phyloP scores from a whole-genome alignment of 768 basidiomycete species.

The Pholiota microspora region DNA sequence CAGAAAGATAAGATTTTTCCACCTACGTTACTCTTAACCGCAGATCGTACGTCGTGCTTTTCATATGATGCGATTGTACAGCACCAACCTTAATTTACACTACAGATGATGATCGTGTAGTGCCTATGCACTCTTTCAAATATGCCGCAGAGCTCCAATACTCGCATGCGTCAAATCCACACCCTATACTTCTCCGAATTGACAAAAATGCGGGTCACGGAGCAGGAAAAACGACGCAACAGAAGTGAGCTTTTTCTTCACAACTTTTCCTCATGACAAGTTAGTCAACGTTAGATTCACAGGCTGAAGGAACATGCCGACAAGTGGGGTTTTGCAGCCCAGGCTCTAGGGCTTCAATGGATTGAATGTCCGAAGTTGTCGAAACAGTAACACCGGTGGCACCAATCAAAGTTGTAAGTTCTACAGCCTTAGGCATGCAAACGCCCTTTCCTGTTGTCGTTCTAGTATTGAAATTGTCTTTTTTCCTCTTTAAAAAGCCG shows the following conservation, averaged over 20 bases:
- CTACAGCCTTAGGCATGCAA: too few relatives aligned
- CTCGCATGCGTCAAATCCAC: conserved; percentile 55
- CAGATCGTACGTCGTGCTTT: conserved; percentile 58
- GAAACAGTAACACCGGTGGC: conserved; percentile 11
- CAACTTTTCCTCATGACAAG: not conserved
- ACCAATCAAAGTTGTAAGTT: not conserved
- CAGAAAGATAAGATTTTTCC: conserved; percentile 59
- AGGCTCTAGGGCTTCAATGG: conserved; percentile 55
- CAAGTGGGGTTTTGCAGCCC: conserved; percentile 74
- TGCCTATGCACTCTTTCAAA: conserved; percentile 85
- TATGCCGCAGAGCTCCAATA: conserved; percentile 77
- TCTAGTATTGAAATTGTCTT: too few relatives aligned
- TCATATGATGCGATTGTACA: conserved; percentile 1
- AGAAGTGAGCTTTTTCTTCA: conserved; percentile 44
- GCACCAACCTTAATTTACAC: not conserved
- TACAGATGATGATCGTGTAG: conserved; percentile 83
- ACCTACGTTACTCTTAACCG: conserved; percentile 75
- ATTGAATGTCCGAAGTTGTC: conserved; percentile 23
- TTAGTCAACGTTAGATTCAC: conserved; percentile 13
- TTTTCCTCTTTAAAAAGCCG: too few relatives aligned
- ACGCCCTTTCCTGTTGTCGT: too few relatives aligned
- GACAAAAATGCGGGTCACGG: conserved; percentile 83
- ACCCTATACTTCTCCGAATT: conserved; percentile 74
- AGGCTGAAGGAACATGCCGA: conserved; percentile 78
- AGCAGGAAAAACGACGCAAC: conserved; percentile 71